Evolutionary conservation across 2,329 filamentous ascomycete genomes (phyloP).

Genomic region (Diaporthe sp.): DNA sequence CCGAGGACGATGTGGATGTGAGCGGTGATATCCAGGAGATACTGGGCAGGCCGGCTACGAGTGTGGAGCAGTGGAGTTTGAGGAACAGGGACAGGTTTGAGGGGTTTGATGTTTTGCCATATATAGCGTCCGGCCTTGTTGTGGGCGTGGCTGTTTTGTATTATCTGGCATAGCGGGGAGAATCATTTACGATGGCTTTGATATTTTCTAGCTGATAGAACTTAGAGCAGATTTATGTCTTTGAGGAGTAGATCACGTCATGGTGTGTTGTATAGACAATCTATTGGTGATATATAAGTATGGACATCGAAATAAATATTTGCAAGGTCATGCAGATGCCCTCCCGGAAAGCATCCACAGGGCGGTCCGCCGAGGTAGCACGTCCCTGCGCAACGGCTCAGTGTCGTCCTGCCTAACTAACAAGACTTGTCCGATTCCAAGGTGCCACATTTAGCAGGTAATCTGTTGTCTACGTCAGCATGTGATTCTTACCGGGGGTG

Average conservation of each 20-base stretch:
- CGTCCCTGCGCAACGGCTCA: background rate
- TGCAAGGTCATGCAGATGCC: background rate
- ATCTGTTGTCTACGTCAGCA: slow-evolving; percentile 10
- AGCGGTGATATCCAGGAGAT: slow-evolving; percentile 19
- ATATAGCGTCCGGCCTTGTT: background rate
- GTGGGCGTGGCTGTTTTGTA: background rate
- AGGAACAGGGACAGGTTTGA: slow-evolving; percentile 20
- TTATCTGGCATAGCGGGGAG: background rate
- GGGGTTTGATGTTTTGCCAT: slow-evolving; percentile 22
- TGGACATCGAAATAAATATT: slow-evolving; percentile 17
- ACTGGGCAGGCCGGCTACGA: slow-evolving; percentile 25
- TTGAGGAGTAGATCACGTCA: fast-evolving
- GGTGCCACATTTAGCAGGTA: background rate
- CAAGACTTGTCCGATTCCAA: background rate
- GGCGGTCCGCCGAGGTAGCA: background rate
- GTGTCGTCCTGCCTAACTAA: background rate
- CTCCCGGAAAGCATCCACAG: background rate
- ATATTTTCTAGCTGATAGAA: background rate
- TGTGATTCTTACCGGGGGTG: background rate
- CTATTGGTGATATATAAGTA: slow-evolving; percentile 16
- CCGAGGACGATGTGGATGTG: slow-evolving; percentile 13
- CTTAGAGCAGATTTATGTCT: background rate
- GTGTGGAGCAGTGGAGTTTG: slow-evolving; percentile 18
- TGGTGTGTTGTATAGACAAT: background rate
- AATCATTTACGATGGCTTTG: background rate